Conservation (phyloP, 208 protist genomes). For the Wallacemonas sp. region DNA sequence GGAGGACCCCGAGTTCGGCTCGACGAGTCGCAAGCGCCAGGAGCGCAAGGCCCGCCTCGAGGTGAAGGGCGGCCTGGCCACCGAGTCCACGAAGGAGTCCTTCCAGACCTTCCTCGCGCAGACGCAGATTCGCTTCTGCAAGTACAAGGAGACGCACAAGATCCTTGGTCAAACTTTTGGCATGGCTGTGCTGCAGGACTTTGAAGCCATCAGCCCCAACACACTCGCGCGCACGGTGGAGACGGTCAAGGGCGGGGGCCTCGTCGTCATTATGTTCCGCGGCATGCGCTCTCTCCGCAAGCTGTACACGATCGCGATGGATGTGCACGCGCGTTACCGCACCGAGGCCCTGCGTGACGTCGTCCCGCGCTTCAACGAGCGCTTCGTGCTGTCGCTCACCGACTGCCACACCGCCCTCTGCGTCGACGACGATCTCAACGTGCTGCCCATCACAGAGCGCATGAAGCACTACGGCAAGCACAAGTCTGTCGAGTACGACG, state of each 20-base stretch:
- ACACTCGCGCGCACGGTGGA: slow-evolving; percentile 99
- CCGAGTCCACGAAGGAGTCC: slow-evolving; percentile 95
- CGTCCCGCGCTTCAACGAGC: slow-evolving; percentile 98
- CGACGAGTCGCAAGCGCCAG: slow-evolving; percentile 91
- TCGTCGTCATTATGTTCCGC: slow-evolving; percentile 98
- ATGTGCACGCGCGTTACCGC: slow-evolving; percentile 96
- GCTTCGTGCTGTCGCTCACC: slow-evolving; percentile 98
- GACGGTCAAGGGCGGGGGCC: slow-evolving; percentile 99
- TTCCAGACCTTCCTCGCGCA: slow-evolving; percentile 98
- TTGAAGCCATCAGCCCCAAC: slow-evolving; percentile 99
- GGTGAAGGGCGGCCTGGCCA: slow-evolving; percentile 92
- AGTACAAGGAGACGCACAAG: slow-evolving; percentile 99
- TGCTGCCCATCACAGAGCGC: slow-evolving; percentile 96
- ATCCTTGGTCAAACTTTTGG: slow-evolving; percentile 99
- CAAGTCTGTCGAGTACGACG: slow-evolving; percentile 44
- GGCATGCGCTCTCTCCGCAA: slow-evolving; percentile 96
- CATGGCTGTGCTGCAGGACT: slow-evolving; percentile 99
- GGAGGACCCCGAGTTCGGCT: slow-evolving; percentile 98
- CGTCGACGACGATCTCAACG: slow-evolving; percentile 99
- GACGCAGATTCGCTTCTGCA: slow-evolving; percentile 98
- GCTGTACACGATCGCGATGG: slow-evolving; percentile 99
- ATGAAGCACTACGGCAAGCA: slow-evolving; percentile 66
- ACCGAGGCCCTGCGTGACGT: slow-evolving; percentile 90
- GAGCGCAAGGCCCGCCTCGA: slow-evolving; percentile 95
- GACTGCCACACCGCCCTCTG: slow-evolving; percentile 95